Evolutionary conservation across 441 rosid genomes (phyloP).

Genomic region (Rhodomyrtus psidioides): DNA sequence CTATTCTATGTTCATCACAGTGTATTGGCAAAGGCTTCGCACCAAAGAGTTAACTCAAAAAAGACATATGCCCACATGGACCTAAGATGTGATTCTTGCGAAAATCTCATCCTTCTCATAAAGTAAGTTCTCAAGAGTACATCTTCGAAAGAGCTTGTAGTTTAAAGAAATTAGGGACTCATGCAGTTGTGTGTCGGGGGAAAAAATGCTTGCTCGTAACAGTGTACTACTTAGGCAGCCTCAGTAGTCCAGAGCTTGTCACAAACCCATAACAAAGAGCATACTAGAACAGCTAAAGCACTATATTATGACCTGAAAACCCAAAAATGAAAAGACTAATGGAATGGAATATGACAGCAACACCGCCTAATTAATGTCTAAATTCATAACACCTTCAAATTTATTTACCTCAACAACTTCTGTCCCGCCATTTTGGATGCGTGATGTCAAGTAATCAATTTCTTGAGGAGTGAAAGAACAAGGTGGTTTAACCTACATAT

Average conservation of each 20-base stretch:
- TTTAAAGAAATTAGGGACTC: not conserved
- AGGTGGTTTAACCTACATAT: constrained; percentile 68
- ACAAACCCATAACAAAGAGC: not conserved
- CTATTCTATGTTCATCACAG: not conserved
- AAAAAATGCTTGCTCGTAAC: not conserved
- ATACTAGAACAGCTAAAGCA: not conserved
- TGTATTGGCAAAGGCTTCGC: not conserved
- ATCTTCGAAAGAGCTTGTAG: not conserved
- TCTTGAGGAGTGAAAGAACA: constrained; percentile 74
- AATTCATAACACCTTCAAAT: not conserved
- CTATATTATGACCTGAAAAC: not conserved
- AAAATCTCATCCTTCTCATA: not conserved
- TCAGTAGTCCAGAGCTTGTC: not conserved
- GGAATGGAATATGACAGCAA: not conserved
- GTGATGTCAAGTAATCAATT: constrained; percentile 72
- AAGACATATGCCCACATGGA: not conserved
- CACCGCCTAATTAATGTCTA: not conserved
- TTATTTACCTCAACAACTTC: constrained; percentile 85
- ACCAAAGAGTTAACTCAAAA: not conserved
- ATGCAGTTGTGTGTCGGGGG: not conserved
- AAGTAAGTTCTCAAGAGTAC: not conserved
- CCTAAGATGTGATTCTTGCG: not conserved
- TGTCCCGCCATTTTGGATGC: constrained; percentile 95
- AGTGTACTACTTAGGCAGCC: not conserved
- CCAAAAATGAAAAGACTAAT: not conserved